Evolutionary conservation across 306 rosid species (phyloP), one percentile per base, ranked within the genome.

Genomic region (Pueraria montana): DNA sequence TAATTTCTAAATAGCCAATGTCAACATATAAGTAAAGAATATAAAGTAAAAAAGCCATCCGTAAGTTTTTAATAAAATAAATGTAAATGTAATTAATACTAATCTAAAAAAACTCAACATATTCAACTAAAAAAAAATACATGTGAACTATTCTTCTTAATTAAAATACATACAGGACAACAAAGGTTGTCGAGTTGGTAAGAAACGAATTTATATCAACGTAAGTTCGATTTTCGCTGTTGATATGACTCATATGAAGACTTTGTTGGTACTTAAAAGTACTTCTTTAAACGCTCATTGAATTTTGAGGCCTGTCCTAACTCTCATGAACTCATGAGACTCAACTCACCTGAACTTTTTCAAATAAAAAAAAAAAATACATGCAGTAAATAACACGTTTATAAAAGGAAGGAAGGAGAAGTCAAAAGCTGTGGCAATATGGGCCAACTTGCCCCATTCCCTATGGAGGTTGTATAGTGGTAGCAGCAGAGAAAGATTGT

Each of bases 401-500:
- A 6, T 18, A 12, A 4, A 21, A 11, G 26, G 10, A 11, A 24
- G 73, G 43, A 65, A 49, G 34, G 32, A 62, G 20, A 74, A 52
- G 24, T 74, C 40, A 74, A 82, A 72, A 61, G 67, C 23, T 34
- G n/a, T 46, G 72, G 20, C 49, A 26, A 30, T n/a, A 42, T 55
- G 63, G 63, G 72, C 48, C 62, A 58, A 46, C 30, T 61, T 72
- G 53, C 66, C 17, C 27, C 73, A 59, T 72, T 80, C 38, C 66
- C 74, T 56, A 62, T 34, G 66, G 67, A 72, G 43, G 20, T 73
- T 73, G 66, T 21, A 72, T 36, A 82, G 65, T 40, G 32, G 70
- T 53, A 40, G 24, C 46, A 38, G 43, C 4, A 49, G 49, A 74
- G 55, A 61, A 46, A 73, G 26, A 62, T 62, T 21, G 56, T 30